Evolutionary conservation across 345 rosid species (phyloP), one percentile per base, ranked within the genome.

Genomic region (Boechera stricta): DNA sequence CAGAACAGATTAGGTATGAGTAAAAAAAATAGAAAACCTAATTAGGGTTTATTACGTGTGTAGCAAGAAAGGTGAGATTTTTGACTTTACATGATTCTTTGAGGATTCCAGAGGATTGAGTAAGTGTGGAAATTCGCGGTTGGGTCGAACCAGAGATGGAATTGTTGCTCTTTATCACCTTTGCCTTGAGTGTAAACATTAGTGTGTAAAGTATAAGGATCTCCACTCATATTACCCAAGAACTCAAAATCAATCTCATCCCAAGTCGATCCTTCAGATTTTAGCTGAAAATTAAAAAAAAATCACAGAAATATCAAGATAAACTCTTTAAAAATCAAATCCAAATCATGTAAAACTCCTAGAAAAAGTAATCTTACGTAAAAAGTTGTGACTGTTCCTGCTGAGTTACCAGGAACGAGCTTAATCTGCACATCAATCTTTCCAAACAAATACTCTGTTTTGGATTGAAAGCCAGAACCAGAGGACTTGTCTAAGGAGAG

Each of bases 231-330:
- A 51, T 84, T 84, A 39, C 87, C 87, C 56, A 84, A 70, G 70
- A 84, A 84, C 58, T 84, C 87, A 35, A 79, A 76, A 72, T 84
- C 87, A 18, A 84, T 79, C 79, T 84, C 87, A 67, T 84, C 87
- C 81, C 79, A 71, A 39, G 69, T 65, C 0, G 73, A 10, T 24
- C 81, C 81, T 57, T 54, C 62, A 0, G 81, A 77, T 52, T 71
- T 71, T 9, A 77, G 73, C 81, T 77, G 72, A 63, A 56, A 8
- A 1, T 15, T 3, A 12, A 47, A 47, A 71, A 47, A 38, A 36
- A 45, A 28, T 28, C 13, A 29, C 13, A 57, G 0, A 57, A 44
- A 5, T 24, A 21, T 69, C 15, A 69, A 28, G 3, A 42, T 1
- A 21, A 52, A 0, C 2, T 59, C 15, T 21, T 24, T 2, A 33